Percentiles rank a stretch among this genome's conserved stretches.
phyloP scores from a whole-genome alignment of 768 basidiomycete species.

The Boletellus ananiceps region DNA sequence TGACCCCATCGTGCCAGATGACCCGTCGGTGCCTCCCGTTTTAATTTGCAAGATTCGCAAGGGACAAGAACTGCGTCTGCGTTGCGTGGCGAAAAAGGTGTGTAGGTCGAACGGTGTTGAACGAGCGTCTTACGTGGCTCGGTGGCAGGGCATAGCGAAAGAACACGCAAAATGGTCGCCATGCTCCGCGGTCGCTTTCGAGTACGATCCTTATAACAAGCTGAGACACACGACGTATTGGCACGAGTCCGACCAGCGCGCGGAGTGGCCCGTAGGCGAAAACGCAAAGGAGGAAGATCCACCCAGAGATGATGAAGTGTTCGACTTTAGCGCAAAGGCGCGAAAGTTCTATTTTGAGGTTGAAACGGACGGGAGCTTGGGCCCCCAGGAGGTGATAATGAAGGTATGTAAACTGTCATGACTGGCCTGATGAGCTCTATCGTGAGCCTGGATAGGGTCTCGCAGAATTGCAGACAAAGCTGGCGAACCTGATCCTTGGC shows the following conservation, averaged over 20 bases:
- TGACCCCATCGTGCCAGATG: constrained; percentile 39
- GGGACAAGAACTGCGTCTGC: constrained; percentile 84
- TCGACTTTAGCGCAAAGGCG: constrained; percentile 86
- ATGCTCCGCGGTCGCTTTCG: constrained; percentile 89
- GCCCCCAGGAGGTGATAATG: constrained; percentile 85
- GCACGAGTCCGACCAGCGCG: constrained; percentile 77
- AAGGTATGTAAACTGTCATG: constrained; percentile 46
- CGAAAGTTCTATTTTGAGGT: constrained; percentile 91
- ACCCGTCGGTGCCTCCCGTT: constrained; percentile 60
- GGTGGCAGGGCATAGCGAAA: constrained; percentile 86
- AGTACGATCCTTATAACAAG: constrained; percentile 98
- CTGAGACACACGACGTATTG: constrained; percentile 93
- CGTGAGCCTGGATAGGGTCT: constrained; percentile 50
- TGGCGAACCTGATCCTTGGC: constrained; percentile 74
- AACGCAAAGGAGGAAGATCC: constrained; percentile 84
- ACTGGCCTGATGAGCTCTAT: neutral
- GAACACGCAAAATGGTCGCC: constrained; percentile 99
- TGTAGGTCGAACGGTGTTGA: constrained; percentile 10
- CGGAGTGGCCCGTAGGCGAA: constrained; percentile 88
- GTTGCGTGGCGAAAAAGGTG: constrained; percentile 92
- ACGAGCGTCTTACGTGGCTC: neutral
- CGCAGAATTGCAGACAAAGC: constrained; percentile 71
- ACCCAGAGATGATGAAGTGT: constrained; percentile 73
- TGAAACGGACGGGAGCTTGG: constrained; percentile 88
- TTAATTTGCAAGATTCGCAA: constrained; percentile 89